These are phyloP conservation scores for Myxozyma kluyveri DNA, from an alignment of 805 yeast genomes.

Conservation along the genomic window DNA sequence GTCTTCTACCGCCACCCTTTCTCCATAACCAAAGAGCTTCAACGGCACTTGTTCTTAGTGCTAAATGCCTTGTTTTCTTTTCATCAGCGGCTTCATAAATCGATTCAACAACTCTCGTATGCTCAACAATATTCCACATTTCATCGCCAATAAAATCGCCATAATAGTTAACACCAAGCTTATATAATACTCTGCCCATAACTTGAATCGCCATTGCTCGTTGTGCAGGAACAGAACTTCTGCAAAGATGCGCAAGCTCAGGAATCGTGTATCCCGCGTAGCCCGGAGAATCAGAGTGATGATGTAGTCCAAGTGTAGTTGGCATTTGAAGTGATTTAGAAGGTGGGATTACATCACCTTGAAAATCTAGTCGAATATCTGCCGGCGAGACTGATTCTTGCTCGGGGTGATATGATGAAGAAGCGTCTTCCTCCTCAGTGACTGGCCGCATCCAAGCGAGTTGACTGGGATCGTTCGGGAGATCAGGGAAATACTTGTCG, in stretches of 20 bases:
- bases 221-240: slow-evolving; percentile 81
- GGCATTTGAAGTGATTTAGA: slow-evolving; percentile 50
- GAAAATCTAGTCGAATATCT: slow-evolving; percentile 82
- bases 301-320: slow-evolving; percentile 72
- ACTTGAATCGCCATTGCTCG: slow-evolving; percentile 83
- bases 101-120: slow-evolving; percentile 61
- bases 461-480: slow-evolving; percentile 77
- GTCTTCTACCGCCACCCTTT: slow-evolving; percentile 32
- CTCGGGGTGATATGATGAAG: slow-evolving; percentile 45
- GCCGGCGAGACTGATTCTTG: slow-evolving; percentile 41
- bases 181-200: slow-evolving; percentile 80
- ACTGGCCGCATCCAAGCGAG: slow-evolving; percentile 90
- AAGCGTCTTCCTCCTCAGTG: slow-evolving; percentile 38
- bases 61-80: slow-evolving; percentile 56
- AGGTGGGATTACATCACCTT: slow-evolving; percentile 71
- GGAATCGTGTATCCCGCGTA: slow-evolving; percentile 88
- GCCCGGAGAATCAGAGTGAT: slow-evolving; percentile 84
- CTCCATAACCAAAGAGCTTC: slow-evolving; percentile 93
- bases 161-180: slow-evolving; percentile 57
- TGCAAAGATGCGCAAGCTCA: slow-evolving; percentile 73
- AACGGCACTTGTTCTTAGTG: slow-evolving; percentile 76
- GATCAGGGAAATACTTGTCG: slow-evolving; percentile 81
- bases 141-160: slow-evolving; percentile 49
- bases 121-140: slow-evolving; percentile 70
- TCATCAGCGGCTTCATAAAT: slow-evolving; percentile 66